Conservation (phyloP, 352 stramenopile species). For the Phytopythium ostracodes region DNA sequence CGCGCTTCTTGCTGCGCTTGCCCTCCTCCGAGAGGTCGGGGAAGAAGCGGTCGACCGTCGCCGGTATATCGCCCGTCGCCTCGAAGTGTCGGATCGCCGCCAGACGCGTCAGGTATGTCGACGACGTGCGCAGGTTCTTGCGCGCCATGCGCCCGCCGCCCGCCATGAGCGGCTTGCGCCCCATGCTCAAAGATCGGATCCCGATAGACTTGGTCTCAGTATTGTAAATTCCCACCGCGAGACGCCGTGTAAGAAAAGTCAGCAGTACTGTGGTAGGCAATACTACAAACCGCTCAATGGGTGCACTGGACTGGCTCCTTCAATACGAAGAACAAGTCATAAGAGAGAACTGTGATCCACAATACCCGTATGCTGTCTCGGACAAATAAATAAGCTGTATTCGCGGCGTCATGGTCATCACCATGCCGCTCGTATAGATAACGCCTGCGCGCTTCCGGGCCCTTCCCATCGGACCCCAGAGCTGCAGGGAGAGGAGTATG, state of each 20-base stretch:
- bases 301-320: no score
- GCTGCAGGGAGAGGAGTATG: background rate
- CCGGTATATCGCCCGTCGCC: slow-evolving; percentile 20
- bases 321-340: no score
- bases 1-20: slow-evolving; percentile 34
- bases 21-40: slow-evolving; percentile 16
- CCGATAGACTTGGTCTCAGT: background rate
- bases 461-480: slow-evolving; percentile 3
- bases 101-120: slow-evolving; percentile 29
- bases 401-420: background rate
- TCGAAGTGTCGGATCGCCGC: slow-evolving; percentile 26
- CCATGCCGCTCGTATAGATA: background rate
- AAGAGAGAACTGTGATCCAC: no score
- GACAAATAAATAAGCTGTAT: slow-evolving; percentile 5
- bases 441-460: background rate
- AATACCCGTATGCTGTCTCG: background rate
- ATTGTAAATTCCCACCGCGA: no score
- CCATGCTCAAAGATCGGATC: slow-evolving; percentile 10
- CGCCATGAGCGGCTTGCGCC: slow-evolving; percentile 17
- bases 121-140: slow-evolving; percentile 30
- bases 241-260: no score
- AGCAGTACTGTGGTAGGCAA: no score
- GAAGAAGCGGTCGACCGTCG: slow-evolving; percentile 27
- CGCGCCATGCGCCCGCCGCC: slow-evolving; percentile 24
- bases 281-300: no score